Percentiles rank a stretch among this genome's conserved stretches.
phyloP scores from a whole-genome alignment of 192 early-diverging fungal species.

The Coemansia sp. region DNA sequence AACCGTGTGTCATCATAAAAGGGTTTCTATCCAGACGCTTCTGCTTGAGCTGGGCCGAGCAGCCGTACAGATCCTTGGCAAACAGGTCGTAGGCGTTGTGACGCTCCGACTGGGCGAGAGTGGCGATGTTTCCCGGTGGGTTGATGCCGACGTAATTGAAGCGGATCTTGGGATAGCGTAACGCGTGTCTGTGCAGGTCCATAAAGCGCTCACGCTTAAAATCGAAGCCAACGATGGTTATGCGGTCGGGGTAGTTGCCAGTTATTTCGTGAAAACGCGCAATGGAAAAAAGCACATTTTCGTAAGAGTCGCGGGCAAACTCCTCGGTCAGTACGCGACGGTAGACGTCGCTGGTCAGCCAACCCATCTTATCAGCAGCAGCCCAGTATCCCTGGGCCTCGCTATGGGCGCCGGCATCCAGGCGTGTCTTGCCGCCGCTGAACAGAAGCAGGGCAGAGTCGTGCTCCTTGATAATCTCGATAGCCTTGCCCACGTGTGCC shows the following conservation, averaged over 20 bases:
- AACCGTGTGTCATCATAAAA: conserved; percentile 37
- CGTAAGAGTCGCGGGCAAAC: conserved; percentile 57
- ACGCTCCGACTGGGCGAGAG: conserved; percentile 21
- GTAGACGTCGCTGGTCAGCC: conserved; percentile 42
- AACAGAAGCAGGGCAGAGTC: conserved; percentile 50
- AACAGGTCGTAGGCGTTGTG: conserved; percentile 41
- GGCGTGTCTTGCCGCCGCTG: conserved; percentile 50
- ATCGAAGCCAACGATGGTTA: conserved; percentile 49
- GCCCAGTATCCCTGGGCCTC: conserved; percentile 57
- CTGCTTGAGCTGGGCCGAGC: conserved; percentile 28
- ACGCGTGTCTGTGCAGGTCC: conserved; percentile 46
- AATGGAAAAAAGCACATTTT: conserved; percentile 57
- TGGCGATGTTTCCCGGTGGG: conserved; percentile 28
- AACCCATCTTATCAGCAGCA: conserved; percentile 48
- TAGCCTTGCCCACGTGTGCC: conserved; percentile 48
- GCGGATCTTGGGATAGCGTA: conserved; percentile 48
- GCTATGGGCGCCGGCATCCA: conserved; percentile 43
- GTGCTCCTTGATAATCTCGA: conserved; percentile 43
- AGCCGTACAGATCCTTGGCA: conserved; percentile 45
- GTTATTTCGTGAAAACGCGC: conserved; percentile 57
- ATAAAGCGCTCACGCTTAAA: conserved; percentile 51
- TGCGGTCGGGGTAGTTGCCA: conserved; percentile 47
- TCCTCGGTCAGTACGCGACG: conserved; percentile 55
- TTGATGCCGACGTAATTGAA: conserved; percentile 55
- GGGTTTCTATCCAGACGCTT: conserved; percentile 42